Conservation (phyloP, 495 filamentous ascomycete genomes). For the Rhypophila decipiens region DNA sequence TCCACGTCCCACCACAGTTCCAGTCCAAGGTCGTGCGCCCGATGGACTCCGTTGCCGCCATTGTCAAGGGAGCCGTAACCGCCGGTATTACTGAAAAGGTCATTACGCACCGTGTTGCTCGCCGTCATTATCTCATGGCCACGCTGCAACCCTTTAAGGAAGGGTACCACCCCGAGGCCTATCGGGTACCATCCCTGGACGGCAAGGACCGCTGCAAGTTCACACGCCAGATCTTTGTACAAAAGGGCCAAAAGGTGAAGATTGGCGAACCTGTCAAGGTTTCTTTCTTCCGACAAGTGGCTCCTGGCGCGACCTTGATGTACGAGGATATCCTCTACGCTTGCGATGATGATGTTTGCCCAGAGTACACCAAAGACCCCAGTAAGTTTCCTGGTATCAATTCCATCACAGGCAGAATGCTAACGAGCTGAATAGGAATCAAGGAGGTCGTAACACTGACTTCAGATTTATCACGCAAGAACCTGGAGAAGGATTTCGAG, state of each 20-base stretch:
- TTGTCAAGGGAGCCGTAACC: conserved; percentile 71
- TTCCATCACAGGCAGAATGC: conserved; percentile 21
- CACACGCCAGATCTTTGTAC: conserved; percentile 96
- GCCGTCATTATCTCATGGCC: conserved; percentile 98
- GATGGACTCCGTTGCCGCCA: conserved; percentile 72
- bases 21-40: conserved; percentile 71
- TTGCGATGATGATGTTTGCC: conserved; percentile 96
- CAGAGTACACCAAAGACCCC: conserved; percentile 98
- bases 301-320: conserved; percentile 95
- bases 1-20: conserved; percentile 75
- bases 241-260: conserved; percentile 97
- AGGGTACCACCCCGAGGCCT: conserved; percentile 95
- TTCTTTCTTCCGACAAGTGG: conserved; percentile 96
- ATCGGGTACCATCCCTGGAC: conserved; percentile 92
- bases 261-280: conserved; percentile 99
- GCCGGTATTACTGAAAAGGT: conserved; percentile 95
- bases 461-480: conserved; percentile 93
- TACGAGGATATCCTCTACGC: conserved; percentile 98
- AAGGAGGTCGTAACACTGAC: conserved; percentile 98
- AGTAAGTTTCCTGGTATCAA: conserved; percentile 57
- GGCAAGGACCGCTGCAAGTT: conserved; percentile 99
- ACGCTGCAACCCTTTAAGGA: conserved; percentile 98
- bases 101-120: conserved; percentile 94
- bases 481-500: conserved; percentile 98
- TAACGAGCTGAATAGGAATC: conserved; percentile 88